phyloP scores from a whole-genome alignment of 2,329 filamentous ascomycete species.

The Pseudogymnoascus sp. region DNA sequence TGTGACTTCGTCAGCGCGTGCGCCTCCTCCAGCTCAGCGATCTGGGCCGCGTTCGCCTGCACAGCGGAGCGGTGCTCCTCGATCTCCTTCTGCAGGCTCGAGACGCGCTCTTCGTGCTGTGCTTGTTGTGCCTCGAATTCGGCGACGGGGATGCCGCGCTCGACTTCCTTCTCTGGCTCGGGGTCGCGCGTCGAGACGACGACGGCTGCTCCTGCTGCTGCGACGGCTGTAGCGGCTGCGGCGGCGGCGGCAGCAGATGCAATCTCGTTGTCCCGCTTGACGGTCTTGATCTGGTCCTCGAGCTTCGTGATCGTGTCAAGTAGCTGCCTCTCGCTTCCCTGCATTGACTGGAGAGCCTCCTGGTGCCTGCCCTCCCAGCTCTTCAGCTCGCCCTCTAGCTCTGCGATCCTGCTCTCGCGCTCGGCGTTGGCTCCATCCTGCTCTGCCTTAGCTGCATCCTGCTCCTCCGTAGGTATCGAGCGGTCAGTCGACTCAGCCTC shows the following conservation, averaged over 20 bases:
- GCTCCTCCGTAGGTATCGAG: conserved; percentile 15
- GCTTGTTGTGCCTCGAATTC: conserved; percentile 61
- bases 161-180: conserved; percentile 60
- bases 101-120: conserved; percentile 52
- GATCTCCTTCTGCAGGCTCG: conserved; percentile 28
- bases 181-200: conserved; percentile 36
- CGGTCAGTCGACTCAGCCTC: conserved; percentile 15
- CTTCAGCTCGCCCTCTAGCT: conserved; percentile 62
- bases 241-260: conserved; percentile 13
- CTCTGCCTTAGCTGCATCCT: conserved; percentile 23
- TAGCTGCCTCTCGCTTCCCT: conserved; percentile 64
- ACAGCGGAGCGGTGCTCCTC: conserved; percentile 20
- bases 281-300: conserved; percentile 49
- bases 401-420: conserved; percentile 37
- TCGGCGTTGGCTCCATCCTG: conserved; percentile 25
- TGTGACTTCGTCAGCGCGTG: neutral
- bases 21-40: conserved; percentile 24
- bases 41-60: conserved; percentile 36
- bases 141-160: conserved; percentile 68
- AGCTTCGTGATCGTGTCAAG: conserved; percentile 64
- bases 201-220: conserved; percentile 35
- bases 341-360: conserved; percentile 59
- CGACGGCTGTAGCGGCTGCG: conserved; percentile 28
- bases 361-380: conserved; percentile 72
- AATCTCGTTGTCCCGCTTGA: conserved; percentile 41